phyloP scores from a whole-genome alignment of 2,329 filamentous ascomycete species.

The Talaromyces verruculosus region DNA sequence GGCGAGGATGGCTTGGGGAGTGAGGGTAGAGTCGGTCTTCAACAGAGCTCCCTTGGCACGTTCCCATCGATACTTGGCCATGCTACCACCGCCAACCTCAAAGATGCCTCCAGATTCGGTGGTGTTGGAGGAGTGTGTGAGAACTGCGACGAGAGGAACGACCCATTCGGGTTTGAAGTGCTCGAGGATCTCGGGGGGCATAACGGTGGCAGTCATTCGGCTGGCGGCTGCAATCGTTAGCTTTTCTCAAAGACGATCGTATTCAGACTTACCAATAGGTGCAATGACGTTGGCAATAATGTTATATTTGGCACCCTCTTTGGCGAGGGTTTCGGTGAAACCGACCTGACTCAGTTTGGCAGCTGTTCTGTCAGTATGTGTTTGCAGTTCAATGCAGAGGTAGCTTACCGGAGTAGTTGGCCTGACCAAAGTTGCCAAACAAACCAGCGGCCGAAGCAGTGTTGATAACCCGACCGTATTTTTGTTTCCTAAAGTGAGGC shows the following conservation, averaged over 20 bases:
- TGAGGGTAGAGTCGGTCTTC: conserved; percentile 84
- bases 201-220: conserved; percentile 91
- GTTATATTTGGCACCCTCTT: conserved; percentile 98
- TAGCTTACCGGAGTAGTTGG: conserved; percentile 76
- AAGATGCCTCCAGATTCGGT: conserved; percentile 85
- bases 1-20: conserved; percentile 79
- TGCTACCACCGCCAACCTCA: conserved; percentile 87
- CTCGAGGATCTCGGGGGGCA: conserved; percentile 88
- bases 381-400: background rate
- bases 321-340: conserved; percentile 96
- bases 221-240: conserved; percentile 65
- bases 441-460: conserved; percentile 94
- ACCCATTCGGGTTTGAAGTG: conserved; percentile 91
- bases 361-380: conserved; percentile 50
- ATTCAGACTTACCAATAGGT: conserved; percentile 60
- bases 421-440: conserved; percentile 93
- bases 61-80: conserved; percentile 95
- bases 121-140: conserved; percentile 82
- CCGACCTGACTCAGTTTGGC: conserved; percentile 94
- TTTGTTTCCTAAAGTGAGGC: conserved; percentile 98
- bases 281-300: conserved; percentile 94
- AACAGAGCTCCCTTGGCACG: conserved; percentile 83
- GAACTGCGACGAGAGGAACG: conserved; percentile 83
- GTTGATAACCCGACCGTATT: conserved; percentile 95
- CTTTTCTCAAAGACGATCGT: background rate